Percentiles rank a stretch among this genome's conserved stretches.
Evolutionary conservation across 2,329 filamentous ascomycete genomes (phyloP).

Genomic region (Celoporthe dispersa): DNA sequence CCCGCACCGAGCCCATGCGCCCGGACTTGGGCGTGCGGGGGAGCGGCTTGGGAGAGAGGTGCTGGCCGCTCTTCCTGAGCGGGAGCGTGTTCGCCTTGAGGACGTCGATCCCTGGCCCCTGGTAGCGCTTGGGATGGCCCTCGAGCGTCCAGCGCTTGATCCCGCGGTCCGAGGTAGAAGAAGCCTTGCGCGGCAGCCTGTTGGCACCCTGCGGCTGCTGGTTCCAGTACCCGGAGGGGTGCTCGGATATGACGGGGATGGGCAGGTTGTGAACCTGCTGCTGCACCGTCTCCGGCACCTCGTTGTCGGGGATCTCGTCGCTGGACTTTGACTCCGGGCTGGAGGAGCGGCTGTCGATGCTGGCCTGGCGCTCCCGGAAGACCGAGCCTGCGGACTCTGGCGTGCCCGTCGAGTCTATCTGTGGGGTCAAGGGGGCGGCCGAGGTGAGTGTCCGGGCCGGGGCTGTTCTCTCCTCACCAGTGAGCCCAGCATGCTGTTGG

Average conservation of each 20-base stretch:
- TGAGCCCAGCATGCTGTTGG: conserved; percentile 42
- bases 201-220: conserved; percentile 28
- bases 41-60: not conserved
- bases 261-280: conserved; percentile 41
- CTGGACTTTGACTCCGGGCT: conserved; percentile 19
- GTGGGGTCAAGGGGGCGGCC: not conserved
- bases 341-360: conserved; percentile 24
- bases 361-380: conserved; percentile 24
- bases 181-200: conserved; percentile 34
- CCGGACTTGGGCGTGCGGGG: conserved; percentile 19
- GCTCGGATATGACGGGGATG: conserved; percentile 44
- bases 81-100: conserved; percentile 33
- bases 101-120: conserved; percentile 32
- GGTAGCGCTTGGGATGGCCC: conserved; percentile 39
- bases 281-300: conserved; percentile 28
- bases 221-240: conserved; percentile 42
- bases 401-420: conserved; percentile 10
- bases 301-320: conserved; percentile 27
- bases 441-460: not conserved
- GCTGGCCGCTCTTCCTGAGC: conserved; percentile 26
- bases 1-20: conserved; percentile 31
- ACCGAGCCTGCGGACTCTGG: conserved; percentile 13
- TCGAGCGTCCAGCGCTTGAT: conserved; percentile 45
- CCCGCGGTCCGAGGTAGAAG: conserved; percentile 28
- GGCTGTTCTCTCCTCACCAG: conserved; percentile 37